Percentiles rank a stretch among this genome's conserved stretches.
phyloP scores from a whole-genome alignment of 768 basidiomycete species.

The Steccherinum ochraceum region DNA sequence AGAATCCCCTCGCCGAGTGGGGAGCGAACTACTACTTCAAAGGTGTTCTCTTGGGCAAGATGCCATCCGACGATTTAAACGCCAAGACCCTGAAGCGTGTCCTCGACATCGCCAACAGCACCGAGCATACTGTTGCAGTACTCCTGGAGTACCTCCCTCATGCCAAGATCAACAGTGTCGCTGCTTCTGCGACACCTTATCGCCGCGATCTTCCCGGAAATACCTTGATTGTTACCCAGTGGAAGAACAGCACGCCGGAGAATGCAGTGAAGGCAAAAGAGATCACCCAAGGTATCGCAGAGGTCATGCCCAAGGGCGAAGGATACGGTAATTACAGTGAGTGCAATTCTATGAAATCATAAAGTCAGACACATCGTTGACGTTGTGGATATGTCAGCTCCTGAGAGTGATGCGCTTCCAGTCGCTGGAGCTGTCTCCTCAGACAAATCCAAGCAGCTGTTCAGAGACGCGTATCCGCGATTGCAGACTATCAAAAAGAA shows the following conservation, averaged over 20 bases:
- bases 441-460: no score
- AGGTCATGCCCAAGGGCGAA: conserved; percentile 21
- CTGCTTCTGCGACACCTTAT: conserved; percentile 33
- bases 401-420: no score
- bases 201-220: conserved; percentile 30
- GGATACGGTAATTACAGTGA: conserved; percentile 47
- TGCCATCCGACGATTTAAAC: conserved; percentile 19
- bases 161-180: conserved; percentile 25
- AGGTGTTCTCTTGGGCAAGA: conserved; percentile 25
- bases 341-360: no score
- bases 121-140: conserved; percentile 21
- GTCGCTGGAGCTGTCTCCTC: no score
- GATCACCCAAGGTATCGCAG: conserved; percentile 12
- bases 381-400: no score
- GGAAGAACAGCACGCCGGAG: conserved; percentile 28
- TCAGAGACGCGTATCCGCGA: no score
- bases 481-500: no score
- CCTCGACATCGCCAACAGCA: conserved; percentile 20
- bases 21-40: conserved; percentile 35
- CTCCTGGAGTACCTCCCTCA: conserved; percentile 40
- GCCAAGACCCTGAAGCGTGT: conserved; percentile 24
- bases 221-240: conserved; percentile 27
- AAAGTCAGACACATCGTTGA: no score
- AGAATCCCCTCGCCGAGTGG: conserved; percentile 28
- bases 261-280: conserved; percentile 26